Evolutionary conservation across 306 rosid species (phyloP), one percentile per base, ranked within the genome.

Genomic region (Begonia fuchsioides): DNA sequence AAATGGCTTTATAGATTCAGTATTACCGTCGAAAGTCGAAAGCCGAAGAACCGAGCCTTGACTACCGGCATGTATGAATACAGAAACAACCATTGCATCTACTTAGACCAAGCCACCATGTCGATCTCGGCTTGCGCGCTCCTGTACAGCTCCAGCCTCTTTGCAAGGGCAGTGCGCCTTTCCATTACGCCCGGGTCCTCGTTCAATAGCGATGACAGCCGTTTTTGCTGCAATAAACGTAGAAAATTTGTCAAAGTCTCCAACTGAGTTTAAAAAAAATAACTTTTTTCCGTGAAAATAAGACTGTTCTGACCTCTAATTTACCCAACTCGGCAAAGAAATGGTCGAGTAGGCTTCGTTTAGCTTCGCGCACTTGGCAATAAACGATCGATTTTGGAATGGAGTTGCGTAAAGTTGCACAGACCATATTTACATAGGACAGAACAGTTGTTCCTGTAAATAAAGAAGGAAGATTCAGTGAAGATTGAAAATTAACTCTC

Each of bases 131-230:
- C 72, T 69, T 83, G 96, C 8, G 96, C 96, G 32, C 93, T 80
- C 52, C 94, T 64, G 73, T 87, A 87, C 50, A 87, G 49, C 71
- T 87, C 94, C 52, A 87, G 81, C 64, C 96, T 87, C 77, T 77
- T 80, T 26, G 87, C 76, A 0, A 87, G 78, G 40, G 68, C 87
- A 55, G 66, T 8, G 5, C 96, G 85, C 15, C 94, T 68, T 66
- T 83, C 96, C 96, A 87, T 87, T 49, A 87, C 51, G 2, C 86
- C 94, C 9, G 96, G 96, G 60, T 87, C 96, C 82, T 87, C 96
- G 8, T 87, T 87, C 76, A 87, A 65, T 55, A 87, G 56, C 3
- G 94, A 64, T 0, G 96, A 80, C 58, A 83, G 39, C 8, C 78
- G 77, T 77, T 78, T 87, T 20, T 66, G 59, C 96, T 87, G 80